These are phyloP conservation scores for Echium plantagineum DNA, from an alignment of 257 asterid species.

Conservation along the genomic window DNA sequence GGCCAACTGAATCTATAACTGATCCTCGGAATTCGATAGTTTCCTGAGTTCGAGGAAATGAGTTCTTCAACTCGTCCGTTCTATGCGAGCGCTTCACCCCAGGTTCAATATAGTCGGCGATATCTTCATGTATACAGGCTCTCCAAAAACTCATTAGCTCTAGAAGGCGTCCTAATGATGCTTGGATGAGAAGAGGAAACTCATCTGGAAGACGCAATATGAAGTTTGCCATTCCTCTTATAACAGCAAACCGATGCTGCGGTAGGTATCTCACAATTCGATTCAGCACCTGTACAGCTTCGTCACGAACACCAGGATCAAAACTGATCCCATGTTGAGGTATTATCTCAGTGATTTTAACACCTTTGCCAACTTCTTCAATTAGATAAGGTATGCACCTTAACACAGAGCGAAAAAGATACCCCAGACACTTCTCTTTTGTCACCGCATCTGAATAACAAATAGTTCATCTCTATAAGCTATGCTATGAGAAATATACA, in stretches of 20 bases:
- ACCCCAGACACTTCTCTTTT: slow-evolving; percentile 94
- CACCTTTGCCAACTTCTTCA: slow-evolving; percentile 95
- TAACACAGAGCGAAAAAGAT: slow-evolving; percentile 89
- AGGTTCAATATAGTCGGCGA: slow-evolving; percentile 37
- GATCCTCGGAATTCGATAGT: slow-evolving; percentile 83
- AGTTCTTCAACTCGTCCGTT: slow-evolving; percentile 72
- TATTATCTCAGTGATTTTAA: slow-evolving; percentile 88
- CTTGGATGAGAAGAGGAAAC: slow-evolving; percentile 95
- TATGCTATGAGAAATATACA: background rate
- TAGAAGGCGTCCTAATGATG: slow-evolving; percentile 92
- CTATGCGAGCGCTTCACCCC: slow-evolving; percentile 73
- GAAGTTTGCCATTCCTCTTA: slow-evolving; percentile 96
- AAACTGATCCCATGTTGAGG: slow-evolving; percentile 98
- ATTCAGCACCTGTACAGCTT: slow-evolving; percentile 91
- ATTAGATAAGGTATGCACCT: slow-evolving; percentile 98
- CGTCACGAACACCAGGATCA: slow-evolving; percentile 98
- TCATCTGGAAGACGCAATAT: slow-evolving; percentile 90
- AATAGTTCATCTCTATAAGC: slow-evolving; percentile 2
- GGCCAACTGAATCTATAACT: slow-evolving; percentile 96
- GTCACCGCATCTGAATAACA: slow-evolving; percentile 74
- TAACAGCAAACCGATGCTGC: slow-evolving; percentile 95
- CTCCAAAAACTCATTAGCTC: slow-evolving; percentile 98
- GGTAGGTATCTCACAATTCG: slow-evolving; percentile 87
- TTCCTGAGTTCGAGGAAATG: slow-evolving; percentile 68
- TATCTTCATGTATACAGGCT: slow-evolving; percentile 74